Evolutionary conservation across 805 yeast species (phyloP).

Genomic region (Teunomyces stri): DNA sequence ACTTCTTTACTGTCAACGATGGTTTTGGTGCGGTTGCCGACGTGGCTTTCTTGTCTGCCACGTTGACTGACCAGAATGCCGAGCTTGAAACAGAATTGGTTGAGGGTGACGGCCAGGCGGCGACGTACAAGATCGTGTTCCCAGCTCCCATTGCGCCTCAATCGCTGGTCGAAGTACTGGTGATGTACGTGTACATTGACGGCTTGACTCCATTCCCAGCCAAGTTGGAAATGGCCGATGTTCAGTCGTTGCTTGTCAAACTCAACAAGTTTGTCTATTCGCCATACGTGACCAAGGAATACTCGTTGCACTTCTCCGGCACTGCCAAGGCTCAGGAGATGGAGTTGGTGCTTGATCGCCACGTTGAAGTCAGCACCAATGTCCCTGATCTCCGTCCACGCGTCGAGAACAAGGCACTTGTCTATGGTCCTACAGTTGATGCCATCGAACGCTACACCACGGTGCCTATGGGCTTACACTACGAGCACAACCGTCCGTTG

Average conservation of each 20-base stretch:
- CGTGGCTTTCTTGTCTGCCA: conserved; percentile 45
- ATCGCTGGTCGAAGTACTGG: conserved; percentile 45
- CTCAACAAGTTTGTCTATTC: conserved; percentile 58
- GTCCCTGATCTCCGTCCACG: conserved; percentile 34
- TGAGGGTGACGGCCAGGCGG: conserved; percentile 1
- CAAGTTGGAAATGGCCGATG: conserved; percentile 53
- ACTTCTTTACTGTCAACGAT: conserved; percentile 53
- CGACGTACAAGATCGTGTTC: conserved; percentile 45
- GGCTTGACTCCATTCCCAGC: conserved; percentile 62
- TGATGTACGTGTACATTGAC: conserved; percentile 49
- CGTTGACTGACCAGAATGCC: conserved; percentile 23
- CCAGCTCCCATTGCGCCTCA: conserved; percentile 70
- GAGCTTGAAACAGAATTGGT: conserved; percentile 24
- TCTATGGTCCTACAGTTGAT: conserved; percentile 53
- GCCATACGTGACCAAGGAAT: conserved; percentile 56
- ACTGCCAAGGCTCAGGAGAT: conserved; percentile 46
- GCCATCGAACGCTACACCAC: conserved; percentile 46
- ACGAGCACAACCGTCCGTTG: conserved; percentile 65
- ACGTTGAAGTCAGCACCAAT: conserved; percentile 14
- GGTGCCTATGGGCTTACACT: conserved; percentile 54
- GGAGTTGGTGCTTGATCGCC: conserved; percentile 24
- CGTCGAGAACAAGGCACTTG: conserved; percentile 40
- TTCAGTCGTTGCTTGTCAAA: conserved; percentile 56
- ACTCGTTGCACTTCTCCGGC: conserved; percentile 46
- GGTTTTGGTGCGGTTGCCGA: conserved; percentile 45